Percentiles rank a stretch among this genome's conserved stretches.
These are phyloP conservation scores for Testicularia cyperi DNA, from an alignment of 1,284 basidiomycete species.

Conservation along the genomic window DNA sequence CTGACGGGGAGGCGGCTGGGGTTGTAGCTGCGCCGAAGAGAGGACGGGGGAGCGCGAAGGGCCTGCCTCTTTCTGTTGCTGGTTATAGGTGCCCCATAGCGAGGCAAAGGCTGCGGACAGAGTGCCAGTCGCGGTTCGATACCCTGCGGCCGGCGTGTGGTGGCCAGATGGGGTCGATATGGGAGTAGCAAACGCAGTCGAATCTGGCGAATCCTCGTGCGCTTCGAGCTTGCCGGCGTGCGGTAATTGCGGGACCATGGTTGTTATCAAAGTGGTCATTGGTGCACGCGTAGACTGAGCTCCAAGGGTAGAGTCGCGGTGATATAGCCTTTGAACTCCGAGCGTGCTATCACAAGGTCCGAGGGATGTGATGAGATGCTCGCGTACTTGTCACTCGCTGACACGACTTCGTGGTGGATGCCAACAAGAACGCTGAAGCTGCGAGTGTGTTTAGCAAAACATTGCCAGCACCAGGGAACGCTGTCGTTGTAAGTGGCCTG, in stretches of 20 bases:
- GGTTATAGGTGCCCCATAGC: conserved; percentile 30
- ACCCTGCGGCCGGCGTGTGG: conserved; percentile 20
- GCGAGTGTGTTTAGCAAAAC: too few relatives aligned
- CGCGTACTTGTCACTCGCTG: too few relatives aligned
- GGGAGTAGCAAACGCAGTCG: conserved; percentile 15
- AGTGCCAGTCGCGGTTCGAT: conserved; percentile 24
- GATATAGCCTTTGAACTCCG: too few relatives aligned
- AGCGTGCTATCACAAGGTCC: too few relatives aligned
- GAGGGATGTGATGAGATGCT: too few relatives aligned
- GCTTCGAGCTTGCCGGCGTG: conserved; percentile 5
- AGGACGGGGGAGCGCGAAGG: neutral
- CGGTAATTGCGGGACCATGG: conserved; percentile 14
- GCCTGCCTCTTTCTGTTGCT: conserved; percentile 8
- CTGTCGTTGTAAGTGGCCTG: too few relatives aligned
- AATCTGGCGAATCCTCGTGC: conserved; percentile 12
- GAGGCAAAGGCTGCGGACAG: conserved; percentile 34
- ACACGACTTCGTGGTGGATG: too few relatives aligned
- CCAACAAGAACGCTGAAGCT: too few relatives aligned
- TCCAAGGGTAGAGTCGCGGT: too few relatives aligned
- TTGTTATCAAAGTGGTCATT: conserved; percentile 15
- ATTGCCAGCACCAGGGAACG: too few relatives aligned
- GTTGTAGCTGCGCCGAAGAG: neutral
- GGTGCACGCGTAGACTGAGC: neutral
- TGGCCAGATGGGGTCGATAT: conserved; percentile 16
- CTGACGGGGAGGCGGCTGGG: neutral